Base-by-base conservation (phyloP, 2,329 filamentous ascomycete genomes). In the Beauveria asiatica region DNA sequence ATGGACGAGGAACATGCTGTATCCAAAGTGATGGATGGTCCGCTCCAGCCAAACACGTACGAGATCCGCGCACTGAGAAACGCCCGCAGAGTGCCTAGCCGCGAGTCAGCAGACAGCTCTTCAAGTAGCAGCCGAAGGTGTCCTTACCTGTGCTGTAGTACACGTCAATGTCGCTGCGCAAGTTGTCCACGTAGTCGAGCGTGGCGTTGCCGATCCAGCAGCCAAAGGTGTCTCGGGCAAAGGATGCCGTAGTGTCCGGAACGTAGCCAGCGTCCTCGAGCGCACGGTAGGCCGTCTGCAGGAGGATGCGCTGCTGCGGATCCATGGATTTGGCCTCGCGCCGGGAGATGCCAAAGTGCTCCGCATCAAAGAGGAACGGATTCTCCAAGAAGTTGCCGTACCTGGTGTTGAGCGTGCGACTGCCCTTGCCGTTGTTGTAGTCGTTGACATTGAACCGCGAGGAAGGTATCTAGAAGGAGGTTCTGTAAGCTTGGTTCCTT, bases 1-100 rank as follows among this genome's bases (percentile, higher is more conserved):
- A 67, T 60, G 0, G 72, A 72, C 0, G 73, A 69, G 0, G 73
- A 73, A 60, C 74, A 76, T 0, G 74, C 74, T 2, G 71, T 73
- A 58, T 76, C 73, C 21, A 75, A 58, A 0, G 68, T 66, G 8
- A 72, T 59, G 1, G 68, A 66, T 0, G 74, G 73, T 0, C 75
- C 73, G 1, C 64, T 67, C 69, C 70, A 74, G 13, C 72, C 71
- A 56, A 74, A 75, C 48, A 65, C 65, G 55, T 76, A 69, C 33
- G 65, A 70, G 16, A 76, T 61, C 8, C 64, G 64, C 13, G 73
- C 73, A n/a, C 64, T 62, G 1, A 72, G 60, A 56, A 75, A 75
- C 1, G 68, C 64, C 2, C 67, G 62, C 3, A 72, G 59, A 1
- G 66, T 71, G 1, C 76, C 75, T 0, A 69, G 10, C 3, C 73